A percentile compares a stretch with the other conserved stretches of the same genome.
phyloP scores from a whole-genome alignment of 306 rosid genomes.

The Gynostemma pentaphyllum region DNA sequence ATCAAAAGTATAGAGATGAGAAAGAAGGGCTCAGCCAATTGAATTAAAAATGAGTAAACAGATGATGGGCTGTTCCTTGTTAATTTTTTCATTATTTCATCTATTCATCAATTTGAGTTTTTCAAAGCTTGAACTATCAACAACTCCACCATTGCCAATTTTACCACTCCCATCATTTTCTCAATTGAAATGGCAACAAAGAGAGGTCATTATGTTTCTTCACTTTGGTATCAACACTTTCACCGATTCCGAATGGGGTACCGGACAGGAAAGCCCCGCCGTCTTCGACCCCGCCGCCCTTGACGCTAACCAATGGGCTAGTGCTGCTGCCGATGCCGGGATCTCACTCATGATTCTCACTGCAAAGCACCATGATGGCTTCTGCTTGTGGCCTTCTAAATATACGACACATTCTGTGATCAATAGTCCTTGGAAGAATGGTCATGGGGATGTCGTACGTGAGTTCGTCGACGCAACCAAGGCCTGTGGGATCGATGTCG shows the following conservation, averaged over 20 bases:
- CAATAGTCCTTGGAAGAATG: slow-evolving; percentile 54
- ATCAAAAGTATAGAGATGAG: too few relatives aligned
- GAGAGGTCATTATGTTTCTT: slow-evolving; percentile 88
- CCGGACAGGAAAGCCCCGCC: slow-evolving; percentile 57
- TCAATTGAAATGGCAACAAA: slow-evolving; percentile 95
- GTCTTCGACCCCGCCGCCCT: slow-evolving; percentile 53
- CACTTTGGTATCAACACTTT: slow-evolving; percentile 96
- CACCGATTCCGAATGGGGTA: slow-evolving; percentile 70
- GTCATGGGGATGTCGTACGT: slow-evolving; percentile 62
- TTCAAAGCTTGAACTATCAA: slow-evolving; percentile 18
- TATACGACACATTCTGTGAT: slow-evolving; percentile 73
- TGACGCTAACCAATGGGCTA: slow-evolving; percentile 57
- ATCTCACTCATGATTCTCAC: slow-evolving; percentile 67
- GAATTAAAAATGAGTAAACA: too few relatives aligned
- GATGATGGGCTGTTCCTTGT: slow-evolving; percentile 2
- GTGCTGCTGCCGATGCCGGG: slow-evolving; percentile 55
- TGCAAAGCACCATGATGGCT: slow-evolving; percentile 96
- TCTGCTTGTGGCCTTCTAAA: slow-evolving; percentile 91
- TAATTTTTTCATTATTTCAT: slow-evolving; percentile 22
- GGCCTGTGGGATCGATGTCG: slow-evolving; percentile 41
- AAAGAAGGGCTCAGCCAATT: too few relatives aligned
- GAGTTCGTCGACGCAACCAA: slow-evolving; percentile 52
- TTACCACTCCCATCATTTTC: slow-evolving; percentile 84
- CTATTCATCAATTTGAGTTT: slow-evolving; percentile 9
- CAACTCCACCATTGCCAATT: slow-evolving; percentile 71